Base-by-base conservation (phyloP, 2,329 filamentous ascomycete genomes). In the Pyricularia pennisetigena region DNA sequence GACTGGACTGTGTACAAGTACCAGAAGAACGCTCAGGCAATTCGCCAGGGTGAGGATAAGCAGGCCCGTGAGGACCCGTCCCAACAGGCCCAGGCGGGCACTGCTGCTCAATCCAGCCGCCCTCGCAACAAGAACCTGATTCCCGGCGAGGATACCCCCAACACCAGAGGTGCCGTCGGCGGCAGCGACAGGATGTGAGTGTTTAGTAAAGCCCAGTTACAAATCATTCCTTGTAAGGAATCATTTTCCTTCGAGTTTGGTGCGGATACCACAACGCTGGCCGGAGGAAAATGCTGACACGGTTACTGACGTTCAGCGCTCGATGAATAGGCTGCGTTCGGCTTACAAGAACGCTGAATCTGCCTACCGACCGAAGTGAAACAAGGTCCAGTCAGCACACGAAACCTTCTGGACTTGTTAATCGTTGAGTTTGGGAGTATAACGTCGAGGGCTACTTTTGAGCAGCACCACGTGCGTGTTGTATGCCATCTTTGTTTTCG, bases 1-100 rank as follows among this genome's bases (percentile, higher is more conserved):
- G 95, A 99, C 83, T 99, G 95, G 95, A 99, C 95, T 70, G 95
- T 98, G 76, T 98, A 97, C 88, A 98, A 98, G 85, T 97, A 98
- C 86, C 94, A 97, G 87, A 97, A 97, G 90, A 98, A 97, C 75
- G 94, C 94, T 68, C 92, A 96, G 82, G 93, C 93, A 76, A 97
- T 97, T 79, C 92, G 92, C 74, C 90, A 94, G 79, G 91, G 88
- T 88, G 90, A 93, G 23, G 92, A 95, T 76, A 92, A 94, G 82
- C 84, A 85, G 72, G 87, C 85, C 75, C 88, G 88, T 76, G 87
- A 88, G 74, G 86, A 83, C 72, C 85, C 86, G 75, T 86, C 74
- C 84, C 68, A n/a, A 66, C 71, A 72, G 71, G 49, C 67, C 1
- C 85, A 85, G 74, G 91, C 91, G 83, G 89, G 90, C 76, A 87